phyloP scores from a whole-genome alignment of 2,329 filamentous ascomycete genomes.

The Cercospora sp. region DNA sequence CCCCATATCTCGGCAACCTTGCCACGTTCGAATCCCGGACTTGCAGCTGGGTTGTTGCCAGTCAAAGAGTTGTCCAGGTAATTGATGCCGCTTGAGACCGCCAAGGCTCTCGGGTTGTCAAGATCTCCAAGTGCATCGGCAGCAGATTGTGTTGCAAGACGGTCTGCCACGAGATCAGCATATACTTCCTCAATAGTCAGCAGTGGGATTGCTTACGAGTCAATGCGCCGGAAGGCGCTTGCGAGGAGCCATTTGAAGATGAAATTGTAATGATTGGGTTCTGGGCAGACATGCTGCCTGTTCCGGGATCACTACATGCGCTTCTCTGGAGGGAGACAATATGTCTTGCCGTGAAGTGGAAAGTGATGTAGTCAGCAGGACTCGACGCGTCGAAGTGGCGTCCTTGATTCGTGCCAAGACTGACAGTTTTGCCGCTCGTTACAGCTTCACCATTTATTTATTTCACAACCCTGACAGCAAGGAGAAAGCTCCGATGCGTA shows the following conservation, averaged over 20 bases:
- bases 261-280: constrained; percentile 16
- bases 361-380: not conserved
- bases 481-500: not conserved
- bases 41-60: constrained; percentile 5
- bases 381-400: not conserved
- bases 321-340: not conserved
- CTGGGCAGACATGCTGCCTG: constrained; percentile 15
- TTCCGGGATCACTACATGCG: not conserved
- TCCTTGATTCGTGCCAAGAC: not conserved
- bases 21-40: constrained; percentile 67
- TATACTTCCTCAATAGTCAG: too few relatives aligned
- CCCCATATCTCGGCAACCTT: constrained; percentile 87
- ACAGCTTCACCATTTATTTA: not conserved
- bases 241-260: constrained; percentile 8
- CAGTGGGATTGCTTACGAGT: constrained; percentile 7
- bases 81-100: constrained; percentile 18
- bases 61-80: constrained; percentile 18
- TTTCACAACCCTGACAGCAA: not conserved
- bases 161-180: constrained; percentile 11
- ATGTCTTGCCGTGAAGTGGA: not conserved
- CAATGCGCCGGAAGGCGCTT: not conserved
- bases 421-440: not conserved
- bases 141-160: constrained; percentile 23
- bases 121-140: constrained; percentile 16
- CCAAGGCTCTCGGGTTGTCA: not conserved